These are phyloP conservation scores for Globisporangium solare DNA, from an alignment of 352 stramenopile genomes.

Conservation along the genomic window DNA sequence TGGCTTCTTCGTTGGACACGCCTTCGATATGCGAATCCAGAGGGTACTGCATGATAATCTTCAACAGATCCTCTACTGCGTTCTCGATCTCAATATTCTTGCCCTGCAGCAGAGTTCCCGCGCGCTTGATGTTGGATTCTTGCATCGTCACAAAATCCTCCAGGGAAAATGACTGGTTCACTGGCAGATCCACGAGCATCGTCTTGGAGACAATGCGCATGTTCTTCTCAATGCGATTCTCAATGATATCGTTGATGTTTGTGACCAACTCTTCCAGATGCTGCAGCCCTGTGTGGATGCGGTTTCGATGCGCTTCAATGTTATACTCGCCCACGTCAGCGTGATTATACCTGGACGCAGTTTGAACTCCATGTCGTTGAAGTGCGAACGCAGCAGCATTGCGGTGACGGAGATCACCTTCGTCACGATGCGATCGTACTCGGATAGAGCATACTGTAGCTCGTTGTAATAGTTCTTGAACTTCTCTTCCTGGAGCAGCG, in stretches of 20 bases:
- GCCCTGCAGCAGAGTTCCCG: slow-evolving; percentile 91
- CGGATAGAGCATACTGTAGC: slow-evolving; percentile 94
- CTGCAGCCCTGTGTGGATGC: slow-evolving; percentile 90
- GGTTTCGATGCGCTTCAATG: slow-evolving; percentile 97
- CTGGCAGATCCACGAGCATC: slow-evolving; percentile 95
- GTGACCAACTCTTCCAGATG: slow-evolving; percentile 96
- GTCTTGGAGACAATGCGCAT: slow-evolving; percentile 98
- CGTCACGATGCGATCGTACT: slow-evolving; percentile 97
- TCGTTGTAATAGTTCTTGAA: slow-evolving; percentile 99
- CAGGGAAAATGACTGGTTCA: slow-evolving; percentile 95
- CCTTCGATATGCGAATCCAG: slow-evolving; percentile 95
- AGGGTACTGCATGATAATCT: slow-evolving; percentile 94
- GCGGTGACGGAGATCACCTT: slow-evolving; percentile 98
- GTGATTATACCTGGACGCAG: slow-evolving; percentile 98
- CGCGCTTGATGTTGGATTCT: slow-evolving; percentile 89
- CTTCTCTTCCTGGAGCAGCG: slow-evolving; percentile 97
- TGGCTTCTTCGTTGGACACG: slow-evolving; percentile 91
- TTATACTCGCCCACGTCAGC: slow-evolving; percentile 99
- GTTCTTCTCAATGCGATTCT: slow-evolving; percentile 99
- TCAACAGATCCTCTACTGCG: slow-evolving; percentile 95
- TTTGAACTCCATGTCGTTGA: slow-evolving; percentile 99
- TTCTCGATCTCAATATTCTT: slow-evolving; percentile 99
- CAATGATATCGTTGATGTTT: slow-evolving; percentile 99
- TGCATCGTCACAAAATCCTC: slow-evolving; percentile 99
- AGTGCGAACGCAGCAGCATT: slow-evolving; percentile 94